A percentile compares a stretch with the other conserved stretches of the same genome.
Evolutionary conservation across 2,329 filamentous ascomycete genomes (phyloP).

Genomic region (Elsinoe australis): DNA sequence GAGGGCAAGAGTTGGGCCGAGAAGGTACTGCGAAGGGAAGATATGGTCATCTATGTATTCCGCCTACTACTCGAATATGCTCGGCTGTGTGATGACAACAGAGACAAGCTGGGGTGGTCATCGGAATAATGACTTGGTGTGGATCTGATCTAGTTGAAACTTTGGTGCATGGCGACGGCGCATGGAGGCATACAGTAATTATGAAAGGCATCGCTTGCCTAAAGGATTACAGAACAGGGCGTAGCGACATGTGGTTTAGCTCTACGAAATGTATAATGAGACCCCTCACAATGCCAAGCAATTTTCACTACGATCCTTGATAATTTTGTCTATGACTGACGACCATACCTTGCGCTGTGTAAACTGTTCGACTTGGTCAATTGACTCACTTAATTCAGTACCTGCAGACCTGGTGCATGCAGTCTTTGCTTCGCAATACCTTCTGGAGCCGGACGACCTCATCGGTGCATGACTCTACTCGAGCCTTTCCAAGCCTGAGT

Average conservation of each 20-base stretch:
- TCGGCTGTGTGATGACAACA: conserved; percentile 36
- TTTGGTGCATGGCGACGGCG: conserved; percentile 11
- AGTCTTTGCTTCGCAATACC: background rate
- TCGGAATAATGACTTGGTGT: background rate
- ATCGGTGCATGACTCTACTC: background rate
- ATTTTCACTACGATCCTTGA: conserved; percentile 10
- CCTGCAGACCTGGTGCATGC: conserved; percentile 11
- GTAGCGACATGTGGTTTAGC: too few relatives aligned
- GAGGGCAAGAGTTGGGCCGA: conserved; percentile 62
- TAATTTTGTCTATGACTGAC: too few relatives aligned
- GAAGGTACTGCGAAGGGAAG: conserved; percentile 59
- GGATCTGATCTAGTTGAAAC: conserved; percentile 1
- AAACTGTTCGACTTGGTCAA: background rate
- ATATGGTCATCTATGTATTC: conserved; percentile 65
- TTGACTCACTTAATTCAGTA: too few relatives aligned
- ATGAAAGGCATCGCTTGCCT: conserved; percentile 3
- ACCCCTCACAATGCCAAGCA: conserved; percentile 9
- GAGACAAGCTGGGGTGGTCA: conserved; percentile 36
- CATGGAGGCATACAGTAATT: background rate
- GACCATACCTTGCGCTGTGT: background rate
- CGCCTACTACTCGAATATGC: conserved; percentile 47
- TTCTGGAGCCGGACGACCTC: background rate
- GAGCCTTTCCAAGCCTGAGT: background rate
- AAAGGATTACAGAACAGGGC: conserved; percentile 5
- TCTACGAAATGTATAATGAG: background rate